Base-by-base conservation (phyloP, 2,329 filamentous ascomycete species). In the Colletotrichum somersetense region DNA sequence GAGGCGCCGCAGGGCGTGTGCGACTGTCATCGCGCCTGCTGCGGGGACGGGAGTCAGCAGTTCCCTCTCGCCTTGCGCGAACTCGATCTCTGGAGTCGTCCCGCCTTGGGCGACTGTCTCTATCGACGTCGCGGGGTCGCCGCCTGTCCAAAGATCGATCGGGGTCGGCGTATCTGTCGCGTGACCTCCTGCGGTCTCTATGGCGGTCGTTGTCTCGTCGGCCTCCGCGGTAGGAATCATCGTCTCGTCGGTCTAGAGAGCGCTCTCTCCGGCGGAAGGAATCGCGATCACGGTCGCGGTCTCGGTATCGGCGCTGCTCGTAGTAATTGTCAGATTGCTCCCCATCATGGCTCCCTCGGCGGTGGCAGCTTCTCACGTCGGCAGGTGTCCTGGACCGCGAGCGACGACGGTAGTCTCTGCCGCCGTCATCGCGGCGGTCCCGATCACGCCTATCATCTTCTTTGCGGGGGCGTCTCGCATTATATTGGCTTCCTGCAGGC, bases 401-500 rank as follows among this genome's bases (percentile, higher is more conserved):
- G 72, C 89, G 87, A 71, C 88, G 87, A 73, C 88, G 86, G 78
- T 83, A 79, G 76, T 87, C 85, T 78, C 85, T 83, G 69, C 84
- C 82, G 67, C 84, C 82, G 75, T 84, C 83, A 78, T 86, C 84
- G 73, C 85, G 83, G 74, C 86, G 85, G 76, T 86, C 85, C 78
- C 86, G 83, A 75, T 82, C 87, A 81, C 82, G 89, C 81, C 90
- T 89, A 77, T 84, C 85, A 81, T 88, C 87, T 83, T 88, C 86
- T 83, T 90, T 88, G 78, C 87, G 88, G 79, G 84, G 89, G 85
- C 90, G 92, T 85, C 90, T 91, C 80, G 91, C 90, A 83, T 90
- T 91, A 83, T 89, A 88, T 81, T 93, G 91, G 88, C 92, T 94
- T 90, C 92, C 93, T 95, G 92, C 91, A 91, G 92, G 92, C 91